These are phyloP conservation scores for Candolleomyces aberdarensis DNA, from an alignment of 768 basidiomycete genomes.

Conservation along the genomic window DNA sequence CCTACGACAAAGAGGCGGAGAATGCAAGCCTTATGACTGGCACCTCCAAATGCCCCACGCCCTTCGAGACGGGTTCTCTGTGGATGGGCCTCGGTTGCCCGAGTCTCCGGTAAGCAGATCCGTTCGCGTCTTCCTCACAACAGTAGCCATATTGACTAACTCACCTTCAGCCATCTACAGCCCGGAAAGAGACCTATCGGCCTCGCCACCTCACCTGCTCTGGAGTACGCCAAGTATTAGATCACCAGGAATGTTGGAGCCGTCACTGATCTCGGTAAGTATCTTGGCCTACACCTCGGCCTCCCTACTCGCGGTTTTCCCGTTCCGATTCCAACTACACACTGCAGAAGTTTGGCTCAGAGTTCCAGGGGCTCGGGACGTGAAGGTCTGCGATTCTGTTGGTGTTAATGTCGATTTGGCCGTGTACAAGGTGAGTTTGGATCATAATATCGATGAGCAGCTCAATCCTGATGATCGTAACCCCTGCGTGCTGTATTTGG, in stretches of 20 bases:
- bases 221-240: conserved; percentile 80
- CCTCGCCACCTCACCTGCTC: conserved; percentile 73
- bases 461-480: too few relatives aligned
- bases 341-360: conserved; percentile 85
- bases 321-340: conserved; percentile 38
- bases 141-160: too few relatives aligned
- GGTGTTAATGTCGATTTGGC: conserved; percentile 74
- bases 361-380: conserved; percentile 91
- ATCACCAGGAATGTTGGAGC: conserved; percentile 86
- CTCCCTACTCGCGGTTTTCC: neutral
- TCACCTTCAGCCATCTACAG: neutral
- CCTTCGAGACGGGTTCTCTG: conserved; percentile 62
- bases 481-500: conserved; percentile 37
- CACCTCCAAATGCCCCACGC: conserved; percentile 48
- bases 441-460: too few relatives aligned
- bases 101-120: conserved; percentile 61
- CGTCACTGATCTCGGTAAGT: conserved; percentile 79
- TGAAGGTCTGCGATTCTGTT: conserved; percentile 82
- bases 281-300: too few relatives aligned
- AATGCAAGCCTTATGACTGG: too few relatives aligned
- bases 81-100: conserved; percentile 74
- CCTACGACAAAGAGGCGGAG: too few relatives aligned
- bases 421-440: conserved; percentile 51
- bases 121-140: neutral
- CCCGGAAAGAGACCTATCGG: conserved; percentile 44